Conservation (phyloP, 768 basidiomycete genomes). For the Lyophyllum decastes region DNA sequence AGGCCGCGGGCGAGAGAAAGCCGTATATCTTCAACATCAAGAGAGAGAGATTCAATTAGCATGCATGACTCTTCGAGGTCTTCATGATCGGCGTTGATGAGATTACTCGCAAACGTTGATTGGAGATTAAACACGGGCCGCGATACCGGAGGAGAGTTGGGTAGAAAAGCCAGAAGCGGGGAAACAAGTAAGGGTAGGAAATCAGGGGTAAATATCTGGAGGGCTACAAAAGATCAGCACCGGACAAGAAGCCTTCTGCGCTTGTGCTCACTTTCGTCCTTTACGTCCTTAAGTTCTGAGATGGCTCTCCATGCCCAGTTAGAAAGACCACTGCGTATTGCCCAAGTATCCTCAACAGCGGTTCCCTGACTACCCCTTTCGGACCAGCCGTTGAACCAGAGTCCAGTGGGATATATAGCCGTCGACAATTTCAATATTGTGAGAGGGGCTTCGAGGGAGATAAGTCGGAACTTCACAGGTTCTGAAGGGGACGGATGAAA, state of each 20-base stretch:
- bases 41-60: slow-evolving; percentile 72
- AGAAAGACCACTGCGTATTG: slow-evolving; percentile 60
- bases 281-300: slow-evolving; percentile 70
- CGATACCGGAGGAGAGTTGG: slow-evolving; percentile 44
- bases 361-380: slow-evolving; percentile 24
- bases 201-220: slow-evolving; percentile 61
- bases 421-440: slow-evolving; percentile 70
- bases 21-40: slow-evolving; percentile 79
- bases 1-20: slow-evolving; percentile 68
- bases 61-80: slow-evolving; percentile 74
- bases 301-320: slow-evolving; percentile 80
- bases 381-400: slow-evolving; percentile 48
- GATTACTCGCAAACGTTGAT: slow-evolving; percentile 41
- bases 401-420: slow-evolving; percentile 71
- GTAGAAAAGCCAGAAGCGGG: slow-evolving; percentile 60
- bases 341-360: slow-evolving; percentile 58
- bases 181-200: slow-evolving; percentile 64
- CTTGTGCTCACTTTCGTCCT: slow-evolving; percentile 60
- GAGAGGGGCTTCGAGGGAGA: slow-evolving; percentile 65
- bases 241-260: neutral
- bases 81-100: slow-evolving; percentile 70
- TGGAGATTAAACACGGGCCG: slow-evolving; percentile 39
- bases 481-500: slow-evolving; percentile 42
- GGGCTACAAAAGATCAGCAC: slow-evolving; percentile 34
- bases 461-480: slow-evolving; percentile 67